Conservation (phyloP, 176 grass and related monocot species). For the Luzula sylvatica region DNA sequence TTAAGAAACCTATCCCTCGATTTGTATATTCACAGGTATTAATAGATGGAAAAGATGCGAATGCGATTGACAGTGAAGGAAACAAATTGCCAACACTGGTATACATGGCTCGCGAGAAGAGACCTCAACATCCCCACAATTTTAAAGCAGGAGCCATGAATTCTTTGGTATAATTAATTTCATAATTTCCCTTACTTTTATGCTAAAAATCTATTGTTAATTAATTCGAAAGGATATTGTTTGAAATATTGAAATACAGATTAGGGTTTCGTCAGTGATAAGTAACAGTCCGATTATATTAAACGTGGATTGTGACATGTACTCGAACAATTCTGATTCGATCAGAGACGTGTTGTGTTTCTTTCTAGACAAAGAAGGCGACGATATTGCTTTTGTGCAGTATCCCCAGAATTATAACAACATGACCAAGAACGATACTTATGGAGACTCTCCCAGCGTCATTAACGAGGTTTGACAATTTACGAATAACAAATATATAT, state of each 20-base stretch:
- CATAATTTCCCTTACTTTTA: background rate
- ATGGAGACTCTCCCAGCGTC: slow-evolving; percentile 32
- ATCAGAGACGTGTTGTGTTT: slow-evolving; percentile 63
- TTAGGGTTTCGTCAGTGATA: slow-evolving; percentile 70
- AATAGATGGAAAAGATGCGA: slow-evolving; percentile 36
- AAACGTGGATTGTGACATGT: slow-evolving; percentile 90
- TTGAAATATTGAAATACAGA: slow-evolving; percentile 30
- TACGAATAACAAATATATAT: background rate
- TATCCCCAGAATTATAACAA: slow-evolving; percentile 66
- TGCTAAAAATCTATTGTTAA: background rate
- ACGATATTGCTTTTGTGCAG: slow-evolving; percentile 59
- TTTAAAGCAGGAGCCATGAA: slow-evolving; percentile 92
- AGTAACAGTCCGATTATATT: slow-evolving; percentile 70
- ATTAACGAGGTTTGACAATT: slow-evolving; percentile 28
- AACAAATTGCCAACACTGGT: slow-evolving; percentile 54
- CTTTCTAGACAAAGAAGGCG: slow-evolving; percentile 70
- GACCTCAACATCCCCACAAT: slow-evolving; percentile 52
- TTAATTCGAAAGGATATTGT: background rate
- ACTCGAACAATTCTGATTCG: slow-evolving; percentile 56
- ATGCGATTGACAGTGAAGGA: slow-evolving; percentile 28
- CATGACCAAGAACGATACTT: slow-evolving; percentile 56
- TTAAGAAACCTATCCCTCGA: background rate
- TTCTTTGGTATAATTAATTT: slow-evolving; percentile 35
- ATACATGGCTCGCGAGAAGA: slow-evolving; percentile 84
- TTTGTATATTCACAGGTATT: slow-evolving; percentile 34